Evolutionary conservation across 2,329 filamentous ascomycete species (phyloP).

Genomic region (Diaporthe aspalathi): DNA sequence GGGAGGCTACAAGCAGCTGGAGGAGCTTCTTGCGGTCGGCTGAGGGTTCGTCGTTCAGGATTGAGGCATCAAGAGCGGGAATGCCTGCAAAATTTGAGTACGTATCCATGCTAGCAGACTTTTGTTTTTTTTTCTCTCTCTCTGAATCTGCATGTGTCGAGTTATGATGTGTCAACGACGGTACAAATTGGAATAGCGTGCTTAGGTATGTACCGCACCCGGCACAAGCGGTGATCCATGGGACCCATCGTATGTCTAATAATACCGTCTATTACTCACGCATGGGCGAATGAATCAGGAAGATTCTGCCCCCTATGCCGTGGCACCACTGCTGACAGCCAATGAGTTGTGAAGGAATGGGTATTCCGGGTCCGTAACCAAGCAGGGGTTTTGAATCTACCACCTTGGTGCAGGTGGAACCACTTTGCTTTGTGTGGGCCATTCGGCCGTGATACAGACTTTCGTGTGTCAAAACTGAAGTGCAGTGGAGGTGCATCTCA

Average conservation of each 20-base stretch:
- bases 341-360: not conserved
- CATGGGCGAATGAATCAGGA: not conserved
- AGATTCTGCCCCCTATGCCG: not conserved
- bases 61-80: conserved; percentile 6
- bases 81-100: not conserved
- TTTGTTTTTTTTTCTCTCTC: no score
- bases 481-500: no score
- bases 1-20: not conserved
- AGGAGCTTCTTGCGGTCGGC: not conserved
- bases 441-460: not conserved
- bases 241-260: not conserved
- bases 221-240: not conserved
- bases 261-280: not conserved
- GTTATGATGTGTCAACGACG: not conserved
- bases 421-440: not conserved
- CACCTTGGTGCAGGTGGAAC: not conserved
- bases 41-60: conserved; percentile 2
- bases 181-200: not conserved
- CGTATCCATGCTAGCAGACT: conserved; percentile 1
- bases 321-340: not conserved
- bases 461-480: not conserved
- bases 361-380: not conserved
- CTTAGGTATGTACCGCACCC: not conserved
- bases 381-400: not conserved
- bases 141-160: no score